Conservation (phyloP, 2,329 filamentous ascomycete species). For the Claviceps spartinae region DNA sequence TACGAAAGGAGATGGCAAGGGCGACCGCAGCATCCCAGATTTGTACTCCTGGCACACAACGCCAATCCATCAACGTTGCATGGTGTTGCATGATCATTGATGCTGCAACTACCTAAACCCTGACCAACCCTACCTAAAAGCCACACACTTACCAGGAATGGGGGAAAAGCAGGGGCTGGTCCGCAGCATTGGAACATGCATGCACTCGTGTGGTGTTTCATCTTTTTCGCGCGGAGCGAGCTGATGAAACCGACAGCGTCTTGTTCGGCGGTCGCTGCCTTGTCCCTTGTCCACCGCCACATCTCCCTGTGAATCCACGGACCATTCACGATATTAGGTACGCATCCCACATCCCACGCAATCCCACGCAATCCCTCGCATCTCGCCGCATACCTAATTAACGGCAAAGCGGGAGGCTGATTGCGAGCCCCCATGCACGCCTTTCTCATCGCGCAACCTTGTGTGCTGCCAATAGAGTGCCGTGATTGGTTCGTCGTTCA, state of each 20-base stretch:
- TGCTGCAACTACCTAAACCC: not conserved
- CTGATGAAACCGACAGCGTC: slow-evolving; percentile 3
- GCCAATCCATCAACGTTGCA: not conserved
- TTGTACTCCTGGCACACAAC: not conserved
- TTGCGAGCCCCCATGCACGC: not conserved
- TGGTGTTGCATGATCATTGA: not conserved
- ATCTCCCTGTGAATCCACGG: not conserved
- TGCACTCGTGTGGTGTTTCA: slow-evolving; percentile 3
- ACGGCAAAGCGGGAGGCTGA: not conserved
- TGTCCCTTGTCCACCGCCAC: not conserved
- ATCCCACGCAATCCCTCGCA: not conserved
- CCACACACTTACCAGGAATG: too few relatives aligned
- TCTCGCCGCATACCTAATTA: not conserved
- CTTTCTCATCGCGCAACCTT: not conserved
- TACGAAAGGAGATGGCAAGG: too few relatives aligned
- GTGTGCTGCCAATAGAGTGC: too few relatives aligned
- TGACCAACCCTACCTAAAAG: too few relatives aligned
- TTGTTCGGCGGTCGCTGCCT: not conserved
- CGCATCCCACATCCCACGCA: not conserved
- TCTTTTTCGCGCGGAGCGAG: not conserved
- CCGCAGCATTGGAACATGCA: not conserved
- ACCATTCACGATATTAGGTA: not conserved
- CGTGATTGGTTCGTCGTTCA: too few relatives aligned
- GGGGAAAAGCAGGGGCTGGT: too few relatives aligned
- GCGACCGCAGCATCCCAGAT: not conserved